phyloP scores from a whole-genome alignment of 2,329 filamentous ascomycete species.

The Emergomyces pasteurianus region DNA sequence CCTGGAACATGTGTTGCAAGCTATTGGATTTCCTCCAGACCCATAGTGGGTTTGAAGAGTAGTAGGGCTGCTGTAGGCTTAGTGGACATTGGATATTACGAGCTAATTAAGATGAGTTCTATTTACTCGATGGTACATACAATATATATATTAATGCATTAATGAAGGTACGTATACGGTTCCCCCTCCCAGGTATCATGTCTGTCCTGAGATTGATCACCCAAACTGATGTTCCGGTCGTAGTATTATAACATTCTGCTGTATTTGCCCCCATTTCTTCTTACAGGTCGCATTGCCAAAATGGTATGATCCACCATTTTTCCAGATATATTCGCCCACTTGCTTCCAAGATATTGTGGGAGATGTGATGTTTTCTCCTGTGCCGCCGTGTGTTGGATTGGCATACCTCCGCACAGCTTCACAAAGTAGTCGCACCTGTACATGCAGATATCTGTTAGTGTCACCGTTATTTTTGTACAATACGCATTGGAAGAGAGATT shows the following conservation, averaged over 20 bases:
- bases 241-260: constrained; percentile 12
- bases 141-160: neutral
- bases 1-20: constrained; percentile 33
- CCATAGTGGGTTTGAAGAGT: neutral
- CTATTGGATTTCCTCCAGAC: constrained; percentile 25
- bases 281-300: constrained; percentile 52
- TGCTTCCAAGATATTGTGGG: constrained; percentile 48
- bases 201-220: neutral
- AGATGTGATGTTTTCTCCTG: constrained; percentile 9
- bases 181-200: neutral
- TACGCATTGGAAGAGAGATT: neutral
- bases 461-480: neutral
- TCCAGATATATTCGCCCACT: constrained; percentile 42
- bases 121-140: neutral
- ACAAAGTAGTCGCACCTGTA: constrained; percentile 29
- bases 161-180: neutral
- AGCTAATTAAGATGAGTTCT: neutral
- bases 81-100: neutral
- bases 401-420: constrained; percentile 24
- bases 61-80: neutral
- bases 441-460: neutral
- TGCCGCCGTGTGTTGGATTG: constrained; percentile 7
- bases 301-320: constrained; percentile 43
- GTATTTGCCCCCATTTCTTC: constrained; percentile 46
- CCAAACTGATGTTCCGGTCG: constrained; percentile 5